Evolutionary conservation across 2,329 filamentous ascomycete genomes (phyloP).

Genomic region (Coniochaeta ligniaria): DNA sequence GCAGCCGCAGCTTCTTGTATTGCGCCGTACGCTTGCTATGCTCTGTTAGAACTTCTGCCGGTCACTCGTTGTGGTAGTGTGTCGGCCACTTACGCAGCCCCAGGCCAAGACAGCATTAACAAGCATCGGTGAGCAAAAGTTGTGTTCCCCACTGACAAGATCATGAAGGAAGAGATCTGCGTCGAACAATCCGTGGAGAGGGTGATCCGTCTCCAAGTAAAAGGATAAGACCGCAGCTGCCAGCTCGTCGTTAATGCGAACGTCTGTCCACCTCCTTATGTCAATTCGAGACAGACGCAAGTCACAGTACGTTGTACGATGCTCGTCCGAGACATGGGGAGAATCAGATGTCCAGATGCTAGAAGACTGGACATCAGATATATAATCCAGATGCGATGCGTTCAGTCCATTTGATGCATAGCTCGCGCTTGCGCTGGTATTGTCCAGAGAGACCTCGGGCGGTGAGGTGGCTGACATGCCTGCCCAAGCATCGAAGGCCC

Average conservation of each 20-base stretch:
- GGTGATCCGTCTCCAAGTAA: slow-evolving; percentile 9
- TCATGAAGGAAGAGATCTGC: slow-evolving; percentile 9
- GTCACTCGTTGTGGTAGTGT: not conserved
- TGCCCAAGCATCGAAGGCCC: not conserved
- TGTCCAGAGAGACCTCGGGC: not conserved
- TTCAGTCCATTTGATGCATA: not conserved
- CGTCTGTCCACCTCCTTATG: slow-evolving; percentile 7
- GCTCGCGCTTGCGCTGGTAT: not conserved
- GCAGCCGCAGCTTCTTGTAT: not conserved
- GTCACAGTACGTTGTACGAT: not conserved
- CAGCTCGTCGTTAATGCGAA: slow-evolving; percentile 6
- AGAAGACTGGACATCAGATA: not conserved
- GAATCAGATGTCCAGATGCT: not conserved
- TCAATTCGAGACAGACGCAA: not conserved
- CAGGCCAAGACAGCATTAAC: not conserved
- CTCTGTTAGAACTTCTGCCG: not conserved
- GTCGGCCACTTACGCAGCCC: not conserved
- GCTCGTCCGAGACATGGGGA: not conserved
- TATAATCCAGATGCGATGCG: not conserved
- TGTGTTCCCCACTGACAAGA: not conserved
- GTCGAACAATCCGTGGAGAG: slow-evolving; percentile 8
- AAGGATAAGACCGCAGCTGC: slow-evolving; percentile 8
- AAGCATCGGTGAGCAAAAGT: slow-evolving; percentile 1
- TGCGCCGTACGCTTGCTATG: not conserved
- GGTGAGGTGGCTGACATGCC: not conserved